phyloP scores from a whole-genome alignment of 208 protist genomes.

The Crithidia fasciculata region DNA sequence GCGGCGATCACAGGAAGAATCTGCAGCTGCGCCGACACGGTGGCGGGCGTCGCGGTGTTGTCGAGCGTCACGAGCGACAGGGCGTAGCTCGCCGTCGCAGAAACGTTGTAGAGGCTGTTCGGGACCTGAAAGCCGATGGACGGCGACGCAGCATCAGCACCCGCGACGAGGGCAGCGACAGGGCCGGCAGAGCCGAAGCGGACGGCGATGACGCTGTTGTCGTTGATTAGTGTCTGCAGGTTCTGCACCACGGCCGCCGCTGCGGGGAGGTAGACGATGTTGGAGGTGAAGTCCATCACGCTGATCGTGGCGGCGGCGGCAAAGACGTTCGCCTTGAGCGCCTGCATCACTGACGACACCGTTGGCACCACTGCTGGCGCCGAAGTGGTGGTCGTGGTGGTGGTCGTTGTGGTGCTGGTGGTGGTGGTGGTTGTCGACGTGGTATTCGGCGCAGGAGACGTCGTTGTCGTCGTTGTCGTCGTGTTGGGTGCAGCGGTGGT shows the following conservation, averaged over 20 bases:
- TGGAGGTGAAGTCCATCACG: slow-evolving; percentile 44
- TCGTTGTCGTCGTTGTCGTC: not conserved
- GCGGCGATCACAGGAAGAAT: slow-evolving; percentile 42
- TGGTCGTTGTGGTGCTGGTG: slow-evolving; percentile 28
- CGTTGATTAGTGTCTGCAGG: slow-evolving; percentile 15
- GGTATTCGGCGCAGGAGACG: slow-evolving; percentile 1
- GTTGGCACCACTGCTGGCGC: slow-evolving; percentile 5
- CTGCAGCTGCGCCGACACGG: slow-evolving; percentile 19
- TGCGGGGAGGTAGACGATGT: slow-evolving; percentile 30
- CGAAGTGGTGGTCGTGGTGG: slow-evolving; percentile 13
- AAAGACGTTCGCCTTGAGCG: slow-evolving; percentile 24
- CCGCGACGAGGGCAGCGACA: slow-evolving; percentile 15
- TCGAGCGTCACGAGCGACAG: slow-evolving; percentile 22
- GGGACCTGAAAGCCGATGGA: slow-evolving; percentile 32
- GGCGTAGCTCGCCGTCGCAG: slow-evolving; percentile 1
- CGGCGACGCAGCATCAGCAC: slow-evolving; percentile 5
- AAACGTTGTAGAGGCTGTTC: slow-evolving; percentile 27
- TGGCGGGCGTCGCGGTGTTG: not conserved
- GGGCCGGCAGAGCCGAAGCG: slow-evolving; percentile 32
- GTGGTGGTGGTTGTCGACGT: slow-evolving; percentile 31
- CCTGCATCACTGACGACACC: slow-evolving; percentile 31
- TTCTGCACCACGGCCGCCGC: slow-evolving; percentile 26
- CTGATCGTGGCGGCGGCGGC: slow-evolving; percentile 29
- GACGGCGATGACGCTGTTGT: slow-evolving; percentile 22
- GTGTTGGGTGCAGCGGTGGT: slow-evolving; percentile 22